Evolutionary conservation across 768 basidiomycete species (phyloP), one percentile per base, ranked within the genome.

Genomic region (Xerocomellus chrysenteron): DNA sequence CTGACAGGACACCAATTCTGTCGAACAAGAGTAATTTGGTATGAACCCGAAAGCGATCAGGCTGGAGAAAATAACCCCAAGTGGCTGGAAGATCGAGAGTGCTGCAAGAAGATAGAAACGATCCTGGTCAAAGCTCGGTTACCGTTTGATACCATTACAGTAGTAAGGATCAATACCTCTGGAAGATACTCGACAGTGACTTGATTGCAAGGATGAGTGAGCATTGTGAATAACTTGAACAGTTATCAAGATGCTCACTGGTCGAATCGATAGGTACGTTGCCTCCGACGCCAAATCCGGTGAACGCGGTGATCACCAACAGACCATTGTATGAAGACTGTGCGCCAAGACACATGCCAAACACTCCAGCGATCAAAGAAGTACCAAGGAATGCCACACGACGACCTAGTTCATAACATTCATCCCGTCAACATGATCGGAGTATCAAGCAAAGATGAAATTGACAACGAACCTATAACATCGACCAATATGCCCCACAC

Each of bases 211-310:
- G 7, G 2, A 17, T 32, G 7, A 7, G 30, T 60, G 6, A 60
- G 43, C 16, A 5, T 19, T 19, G 17, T n/a, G 24, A 21, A 44
- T 24, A 6, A 13, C 10, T 19, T 16, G 26, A n/a, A 13, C n/a
- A 9, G 12, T 7, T 14, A 32, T 17, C 0, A 17, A 19, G 2
- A 2, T 4, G 2, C 57, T 51, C 42, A 63, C 62, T 63, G 2
- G 62, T 63, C 5, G 60, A 30, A n/a, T 63, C 57, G 5, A 63
- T 41, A 13, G 62, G 62, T 19, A 58, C 10, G 37, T 62, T 63
- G 3, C 62, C 62, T 5, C 62, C 62, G 6, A 56, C 26, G 5
- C 57, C 61, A 37, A 64, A 17, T 21, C 62, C 61, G 24, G 56
- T 47, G 16, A 56, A 42, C 16, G 50, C 61, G 7, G 44, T 19